Base-by-base conservation (phyloP, 78 protist genomes). In the Cavenderia fasciculata region DNA sequence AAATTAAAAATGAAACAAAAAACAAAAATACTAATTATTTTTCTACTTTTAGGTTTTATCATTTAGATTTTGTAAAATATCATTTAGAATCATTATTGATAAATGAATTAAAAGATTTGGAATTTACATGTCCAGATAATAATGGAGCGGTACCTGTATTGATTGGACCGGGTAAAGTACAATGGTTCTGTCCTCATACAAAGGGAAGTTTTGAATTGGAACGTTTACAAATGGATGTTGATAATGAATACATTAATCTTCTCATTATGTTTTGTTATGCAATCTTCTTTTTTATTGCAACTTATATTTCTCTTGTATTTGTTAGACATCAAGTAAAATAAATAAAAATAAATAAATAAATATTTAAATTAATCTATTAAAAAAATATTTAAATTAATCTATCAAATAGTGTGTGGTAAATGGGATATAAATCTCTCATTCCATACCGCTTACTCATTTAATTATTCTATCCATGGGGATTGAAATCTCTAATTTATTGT, bases 321-420 rank as follows among this genome's bases (percentile, higher is more conserved):
- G 21, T 71, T 27, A 71, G 78, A 71, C 34, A 71, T 71, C 78
- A 71, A 71, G 49, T 49, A 49, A 71, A 49, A 71, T 71, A 71
- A 71, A 51, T n/a, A n/a, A n/a, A n/a, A n/a, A n/a, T n/a, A n/a
- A n/a, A n/a, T n/a, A n/a, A n/a, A n/a, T n/a, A n/a, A n/a, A n/a
- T n/a, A n/a, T n/a, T n/a, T n/a, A n/a, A n/a, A n/a, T n/a, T n/a
- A n/a, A n/a, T n/a, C n/a, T n/a, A n/a, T n/a, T n/a, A n/a, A n/a
- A n/a, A n/a, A n/a, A n/a, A n/a, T n/a, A n/a, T n/a, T n/a, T n/a
- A n/a, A n/a, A n/a, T n/a, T n/a, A n/a, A n/a, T n/a, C n/a, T n/a
- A n/a, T n/a, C n/a, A n/a, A n/a, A n/a, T n/a, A n/a, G n/a, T n/a
- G n/a, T n/a, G n/a, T n/a, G n/a, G n/a, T n/a, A n/a, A n/a, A n/a